Conservation (phyloP, 2,329 filamentous ascomycete genomes). For the Seiridium cupressi region DNA sequence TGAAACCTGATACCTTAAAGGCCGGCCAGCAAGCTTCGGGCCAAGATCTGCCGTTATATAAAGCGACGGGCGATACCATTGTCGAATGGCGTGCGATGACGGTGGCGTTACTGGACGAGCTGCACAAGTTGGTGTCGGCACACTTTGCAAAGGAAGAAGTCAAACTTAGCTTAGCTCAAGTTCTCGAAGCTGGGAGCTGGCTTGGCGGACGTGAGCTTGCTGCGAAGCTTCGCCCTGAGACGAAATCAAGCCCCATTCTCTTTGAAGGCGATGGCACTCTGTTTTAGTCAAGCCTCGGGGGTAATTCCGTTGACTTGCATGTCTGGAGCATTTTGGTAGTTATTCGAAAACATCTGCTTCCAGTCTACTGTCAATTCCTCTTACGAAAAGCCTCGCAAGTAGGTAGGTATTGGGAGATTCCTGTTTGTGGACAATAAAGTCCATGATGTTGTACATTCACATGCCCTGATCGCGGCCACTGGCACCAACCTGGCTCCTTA, state of each 20-base stretch:
- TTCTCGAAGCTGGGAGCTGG: constrained; percentile 96
- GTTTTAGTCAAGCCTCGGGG: constrained; percentile 48
- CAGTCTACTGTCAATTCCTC: too few relatives aligned
- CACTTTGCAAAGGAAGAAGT: constrained; percentile 61
- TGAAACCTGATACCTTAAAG: constrained; percentile 69
- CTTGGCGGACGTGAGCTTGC: constrained; percentile 85
- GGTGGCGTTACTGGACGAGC: constrained; percentile 70
- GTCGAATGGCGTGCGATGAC: constrained; percentile 78
- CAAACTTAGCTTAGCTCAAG: constrained; percentile 77
- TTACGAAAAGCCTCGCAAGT: too few relatives aligned
- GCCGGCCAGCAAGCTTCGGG: constrained; percentile 62
- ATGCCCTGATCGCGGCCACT: too few relatives aligned
- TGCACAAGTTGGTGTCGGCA: constrained; percentile 67
- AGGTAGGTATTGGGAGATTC: too few relatives aligned
- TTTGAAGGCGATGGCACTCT: constrained; percentile 80
- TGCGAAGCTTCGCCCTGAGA: constrained; percentile 74
- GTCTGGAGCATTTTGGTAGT: too few relatives aligned
- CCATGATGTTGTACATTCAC: too few relatives aligned
- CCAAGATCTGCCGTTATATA: constrained; percentile 72
- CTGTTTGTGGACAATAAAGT: too few relatives aligned
- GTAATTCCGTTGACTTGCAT: too few relatives aligned
- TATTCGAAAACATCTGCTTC: too few relatives aligned
- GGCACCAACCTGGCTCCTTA: too few relatives aligned
- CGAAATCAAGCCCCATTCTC: constrained; percentile 80
- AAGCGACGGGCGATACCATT: constrained; percentile 72